Conservation (phyloP, 257 asterid species). For the Lycium barbarum region DNA sequence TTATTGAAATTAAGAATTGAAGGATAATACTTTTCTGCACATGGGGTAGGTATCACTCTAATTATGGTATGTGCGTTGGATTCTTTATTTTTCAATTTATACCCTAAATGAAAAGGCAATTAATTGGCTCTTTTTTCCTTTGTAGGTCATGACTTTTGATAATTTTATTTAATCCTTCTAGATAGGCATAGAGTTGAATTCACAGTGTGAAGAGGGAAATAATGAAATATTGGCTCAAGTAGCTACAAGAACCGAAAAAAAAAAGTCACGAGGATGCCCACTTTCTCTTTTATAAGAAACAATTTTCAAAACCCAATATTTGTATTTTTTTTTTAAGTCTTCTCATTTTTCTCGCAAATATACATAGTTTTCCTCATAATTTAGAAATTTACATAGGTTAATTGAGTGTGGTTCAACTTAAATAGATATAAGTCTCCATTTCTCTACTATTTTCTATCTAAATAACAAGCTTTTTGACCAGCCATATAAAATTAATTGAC, state of each 20-base stretch:
- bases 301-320: no score
- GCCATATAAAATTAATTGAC: not conserved
- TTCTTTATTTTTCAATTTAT: not conserved
- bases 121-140: not conserved
- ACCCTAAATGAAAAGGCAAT: not conserved
- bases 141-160: constrained; percentile 9
- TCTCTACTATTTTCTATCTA: not conserved
- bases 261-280: not conserved
- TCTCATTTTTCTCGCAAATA: not conserved
- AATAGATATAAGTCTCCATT: not conserved
- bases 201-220: not conserved
- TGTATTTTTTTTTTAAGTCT: no score
- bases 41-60: constrained; percentile 27
- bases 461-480: not conserved
- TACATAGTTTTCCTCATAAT: not conserved
- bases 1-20: not conserved
- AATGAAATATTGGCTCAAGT: not conserved
- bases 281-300: no score
- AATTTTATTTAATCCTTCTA: not conserved
- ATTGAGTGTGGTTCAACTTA: not conserved
- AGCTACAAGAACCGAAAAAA: not conserved
- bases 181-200: not conserved
- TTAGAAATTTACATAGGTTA: not conserved
- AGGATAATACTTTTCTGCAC: constrained; percentile 13
- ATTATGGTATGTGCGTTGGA: constrained; percentile 26